These are phyloP conservation scores for Sclerotinia borealis DNA, from an alignment of 2,329 filamentous ascomycete genomes.

Conservation along the genomic window DNA sequence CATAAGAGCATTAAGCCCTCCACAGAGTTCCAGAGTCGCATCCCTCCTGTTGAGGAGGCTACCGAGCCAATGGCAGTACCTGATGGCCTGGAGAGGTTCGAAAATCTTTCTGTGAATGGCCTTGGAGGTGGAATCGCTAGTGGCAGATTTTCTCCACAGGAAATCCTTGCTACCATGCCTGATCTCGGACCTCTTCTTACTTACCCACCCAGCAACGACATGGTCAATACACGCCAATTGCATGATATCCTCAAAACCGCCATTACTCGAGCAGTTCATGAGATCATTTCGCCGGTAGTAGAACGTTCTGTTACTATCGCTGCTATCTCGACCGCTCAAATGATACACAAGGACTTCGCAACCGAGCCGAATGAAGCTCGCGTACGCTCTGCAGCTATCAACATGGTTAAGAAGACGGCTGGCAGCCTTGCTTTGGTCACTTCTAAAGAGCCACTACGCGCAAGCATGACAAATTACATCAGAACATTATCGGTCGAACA, in stretches of 20 bases:
- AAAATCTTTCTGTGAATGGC: constrained; percentile 72
- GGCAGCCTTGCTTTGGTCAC: constrained; percentile 95
- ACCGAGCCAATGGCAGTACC: constrained; percentile 44
- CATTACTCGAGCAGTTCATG: constrained; percentile 82
- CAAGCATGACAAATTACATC: constrained; percentile 97
- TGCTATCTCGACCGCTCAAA: constrained; percentile 90
- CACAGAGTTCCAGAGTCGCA: constrained; percentile 74
- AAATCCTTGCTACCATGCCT: constrained; percentile 73
- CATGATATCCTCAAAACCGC: constrained; percentile 78
- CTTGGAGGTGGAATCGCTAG: constrained; percentile 62
- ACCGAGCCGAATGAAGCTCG: constrained; percentile 87
- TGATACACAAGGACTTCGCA: constrained; percentile 93
- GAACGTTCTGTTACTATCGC: constrained; percentile 97
- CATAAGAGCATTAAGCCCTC: constrained; percentile 88
- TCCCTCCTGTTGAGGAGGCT: constrained; percentile 54
- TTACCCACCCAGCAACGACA: constrained; percentile 74
- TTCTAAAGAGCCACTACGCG: constrained; percentile 91
- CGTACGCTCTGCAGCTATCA: constrained; percentile 78
- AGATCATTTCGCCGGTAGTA: constrained; percentile 96
- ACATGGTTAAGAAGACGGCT: constrained; percentile 90
- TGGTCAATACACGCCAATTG: constrained; percentile 63
- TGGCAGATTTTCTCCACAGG: constrained; percentile 68
- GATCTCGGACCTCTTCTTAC: constrained; percentile 74
- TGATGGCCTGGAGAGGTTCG: constrained; percentile 74
- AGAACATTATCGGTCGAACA: constrained; percentile 61